Base-by-base conservation (phyloP, 192 early-diverging fungal genomes). In the Umbelopsis sp. region DNA sequence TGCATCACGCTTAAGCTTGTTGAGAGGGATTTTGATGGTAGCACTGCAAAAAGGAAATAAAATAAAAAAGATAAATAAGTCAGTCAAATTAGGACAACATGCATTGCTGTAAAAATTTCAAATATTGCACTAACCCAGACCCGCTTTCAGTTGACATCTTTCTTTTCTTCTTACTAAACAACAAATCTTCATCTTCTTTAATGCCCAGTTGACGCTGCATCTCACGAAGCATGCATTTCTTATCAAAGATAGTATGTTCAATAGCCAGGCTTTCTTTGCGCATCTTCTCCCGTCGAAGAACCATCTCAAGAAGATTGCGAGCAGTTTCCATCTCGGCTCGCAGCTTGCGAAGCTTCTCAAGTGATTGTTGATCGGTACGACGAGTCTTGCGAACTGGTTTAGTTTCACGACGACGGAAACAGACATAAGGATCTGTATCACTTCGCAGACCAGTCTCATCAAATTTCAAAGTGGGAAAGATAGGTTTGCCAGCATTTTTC, bases 381-480 rank as follows among this genome's bases (percentile, higher is more conserved):
- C 91, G 79, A 16, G 89, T 90, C 70, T 94, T 94, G 41, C 93
- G 87, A 37, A 90, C 77, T 15, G 82, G 78, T 61, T 89, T 90
- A 37, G 93, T 84, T 71, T 96, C 94, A 64, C 94, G 87, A 47
- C 88, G 90, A 47, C 94, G 87, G 80, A 96, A 96, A 72, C 94
- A 96, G 47, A 95, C 87, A 71, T 95, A 96, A 6, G 94, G 92
- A 69, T 95, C 92, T 33, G 80, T 80, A 64, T 94, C 93, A 41
- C 69, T 77, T 47, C 67, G 72, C 23, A 68, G 4, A 30, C 80
- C 64, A 35, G 80, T 83, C 49, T 90, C 89, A 65, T 90, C 88
- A 50, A 69, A 70, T 75, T 88, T 79, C 23, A 89, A 68, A 2
- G 47, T 46, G 5, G 85, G 69, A 21, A 49, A 66, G 18, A 77